Base-by-base conservation (phyloP, 1,284 basidiomycete species). In the Vanrija pseudolonga region DNA sequence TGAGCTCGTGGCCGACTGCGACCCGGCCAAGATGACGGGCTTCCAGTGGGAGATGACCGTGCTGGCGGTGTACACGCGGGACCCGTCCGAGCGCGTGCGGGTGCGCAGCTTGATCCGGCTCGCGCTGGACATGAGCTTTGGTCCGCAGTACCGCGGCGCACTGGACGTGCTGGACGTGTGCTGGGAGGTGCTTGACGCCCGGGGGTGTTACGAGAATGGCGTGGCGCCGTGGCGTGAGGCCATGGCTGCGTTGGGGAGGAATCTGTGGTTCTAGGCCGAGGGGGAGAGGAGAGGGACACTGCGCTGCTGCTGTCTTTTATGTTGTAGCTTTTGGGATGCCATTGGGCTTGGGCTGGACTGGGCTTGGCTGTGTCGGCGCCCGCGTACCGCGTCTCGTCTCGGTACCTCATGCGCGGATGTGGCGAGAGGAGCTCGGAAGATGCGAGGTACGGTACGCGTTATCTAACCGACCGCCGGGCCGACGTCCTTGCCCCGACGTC, bases 191-290 rank as follows among this genome's bases (percentile, higher is more conserved):
- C 36, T 55, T 32, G 56, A 58, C 39, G 41, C 41, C 17, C 55
- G 56, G 39, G 60, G 60, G n/a, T 20, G 20, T 4, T 61, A 61
- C 40, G 47, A 57, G 36, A 49, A 58, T 17, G 60, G 60, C 19
- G 58, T 61, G 19, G 60, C 60, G 7, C 60, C 60, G 14, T 61
- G 60, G 60, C 51, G 60, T 4, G 60, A 58, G 46, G 56, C 56
- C 17, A 47, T 55, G 52, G 47, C 32, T 36, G 54, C 54, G 9
- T 20, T 55, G 45, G 54, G 54, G 18, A 37, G 54, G 49, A 55
- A 55, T 23, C 24, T 55, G 18, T 55, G 37, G 3, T 37, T 23
- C 37, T 43, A 22, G 42, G 49, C 20, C 39, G 32, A 19, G 53
- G 47, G 18, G 53, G 47, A 6, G 28, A 32, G 12, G 28, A 11